Evolutionary conservation across 805 yeast genomes (phyloP), one percentile per base, ranked within the genome.

Genomic region (Zygosaccharomyces lentus): DNA sequence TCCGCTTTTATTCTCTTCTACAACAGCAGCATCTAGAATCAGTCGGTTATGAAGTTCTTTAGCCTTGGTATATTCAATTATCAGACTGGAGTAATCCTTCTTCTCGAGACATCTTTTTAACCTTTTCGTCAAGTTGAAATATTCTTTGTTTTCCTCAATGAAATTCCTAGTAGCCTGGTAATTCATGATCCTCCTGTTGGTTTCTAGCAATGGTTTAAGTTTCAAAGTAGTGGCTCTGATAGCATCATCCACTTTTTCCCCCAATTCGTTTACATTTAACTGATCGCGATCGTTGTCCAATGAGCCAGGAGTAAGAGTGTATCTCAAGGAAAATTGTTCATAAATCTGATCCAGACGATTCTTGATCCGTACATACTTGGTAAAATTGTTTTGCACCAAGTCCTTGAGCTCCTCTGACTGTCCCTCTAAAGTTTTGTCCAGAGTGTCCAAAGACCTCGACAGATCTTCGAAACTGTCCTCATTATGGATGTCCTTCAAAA

Each of bases 311-410:
- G 34, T 24, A 19, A 61, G 47, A 5, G 72, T 73, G 13, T 68
- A 58, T n/a, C 58, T 56, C 25, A 72, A 47, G 1, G 59, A 66
- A 53, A 82, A 78, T 51, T 78, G 81, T 16, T 64, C 68, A 49
- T 80, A 75, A 3, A 83, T 80, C 23, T 73, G 73, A 57, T 84
- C 90, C 30, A 85, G 65, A 3, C 78, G 69, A 19, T 82, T 76
- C 56, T 85, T 85, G 23, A 82, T 73, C 50, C 75, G 76, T 26
- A 85, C 86, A 51, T 82, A 84, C 53, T 75, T 72, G 44, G 78
- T 75, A 53, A 80, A 82, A 57, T 84, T 86, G 10, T 72, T 65
- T 52, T 79, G 79, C 12, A 83, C 78, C 34, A 81, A 61, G 12
- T 59, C 55, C 47, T 76, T 74, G 55, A 82, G 61, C 15, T 75